Evolutionary conservation across 495 filamentous ascomycete genomes (phyloP), one percentile per base, ranked within the genome.

Genomic region (Penicillium odoratum): DNA sequence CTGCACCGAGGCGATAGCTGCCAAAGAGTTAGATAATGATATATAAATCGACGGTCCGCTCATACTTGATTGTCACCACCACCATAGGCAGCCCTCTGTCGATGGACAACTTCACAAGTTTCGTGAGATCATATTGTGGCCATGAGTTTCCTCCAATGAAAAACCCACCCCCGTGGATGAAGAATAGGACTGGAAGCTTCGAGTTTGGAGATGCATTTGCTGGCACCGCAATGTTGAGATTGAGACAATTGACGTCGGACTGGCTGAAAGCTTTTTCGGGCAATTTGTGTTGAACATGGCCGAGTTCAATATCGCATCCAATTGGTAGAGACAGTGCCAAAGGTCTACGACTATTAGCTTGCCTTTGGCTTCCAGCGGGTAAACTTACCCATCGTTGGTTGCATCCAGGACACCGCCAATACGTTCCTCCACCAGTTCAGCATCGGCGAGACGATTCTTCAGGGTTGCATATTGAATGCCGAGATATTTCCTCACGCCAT

Each of bases 151-250:
- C 63, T 0, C 77, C 77, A 29, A 74, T 66, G 4, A 67, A 54
- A n/a, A 76, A 66, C 7, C 75, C 63, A 11, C 75, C 75, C n/a
- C 76, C 73, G 56, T 79, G 65, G n/a, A 81, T 79, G 34, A 69
- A 81, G 5, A 81, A 60, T 42, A 78, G 63, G 7, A 81, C 77
- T 0, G 78, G 78, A 13, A 78, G 71, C 10, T 66, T 71, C 25
- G 69, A 71, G 2, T 61, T 50, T 0, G 68, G 49, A 7, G 56
- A 63, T 2, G 63, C 57, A 21, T 67, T 66, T 7, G 60, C 54
- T 0, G 78, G 78, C 4, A 75, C 64, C 9, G 68, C 67, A 48
- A 81, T 73, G 46, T 76, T 75, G 25, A 81, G 51, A 44, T 79
- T 76, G 3, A 81, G 59, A 55, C 78, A 80, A 58, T 78, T 70